Percentiles rank a stretch among this genome's conserved stretches.
phyloP scores from a whole-genome alignment of 352 stramenopile genomes.

The Pythium rishiriense region DNA sequence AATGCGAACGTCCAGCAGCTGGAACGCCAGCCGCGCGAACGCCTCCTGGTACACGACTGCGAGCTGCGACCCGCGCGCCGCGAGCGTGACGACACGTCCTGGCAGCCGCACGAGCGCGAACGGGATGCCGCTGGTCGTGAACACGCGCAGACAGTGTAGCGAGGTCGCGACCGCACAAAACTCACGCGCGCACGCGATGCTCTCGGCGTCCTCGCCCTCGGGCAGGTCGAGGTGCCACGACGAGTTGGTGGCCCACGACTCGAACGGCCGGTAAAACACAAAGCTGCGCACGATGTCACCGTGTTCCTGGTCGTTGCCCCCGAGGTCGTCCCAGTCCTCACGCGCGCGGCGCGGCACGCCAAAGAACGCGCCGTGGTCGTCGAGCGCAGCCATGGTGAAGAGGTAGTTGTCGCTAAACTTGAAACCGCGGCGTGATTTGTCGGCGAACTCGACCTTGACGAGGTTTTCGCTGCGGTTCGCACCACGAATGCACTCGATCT shows the following conservation, averaged over 20 bases:
- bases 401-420: constrained; percentile 87
- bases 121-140: constrained; percentile 63
- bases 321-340: constrained; percentile 55
- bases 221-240: constrained; percentile 77
- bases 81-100: constrained; percentile 74
- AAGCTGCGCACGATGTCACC: constrained; percentile 65
- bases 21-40: constrained; percentile 47
- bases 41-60: constrained; percentile 71
- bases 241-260: constrained; percentile 80
- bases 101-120: constrained; percentile 64
- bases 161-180: constrained; percentile 81
- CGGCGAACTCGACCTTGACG: constrained; percentile 77
- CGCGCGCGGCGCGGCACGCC: constrained; percentile 56
- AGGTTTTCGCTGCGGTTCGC: constrained; percentile 69
- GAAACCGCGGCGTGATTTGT: constrained; percentile 82
- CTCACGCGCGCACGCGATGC: constrained; percentile 53
- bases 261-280: constrained; percentile 83
- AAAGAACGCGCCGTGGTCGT: constrained; percentile 76
- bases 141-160: constrained; percentile 70
- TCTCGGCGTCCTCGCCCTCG: constrained; percentile 71
- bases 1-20: constrained; percentile 54
- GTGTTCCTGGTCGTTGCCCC: constrained; percentile 27
- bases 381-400: constrained; percentile 75
- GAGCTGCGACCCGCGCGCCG: constrained; percentile 48
- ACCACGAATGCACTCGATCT: constrained; percentile 81